Base-by-base conservation (phyloP, 305 asterid species). In the Lippia alba region DNA sequence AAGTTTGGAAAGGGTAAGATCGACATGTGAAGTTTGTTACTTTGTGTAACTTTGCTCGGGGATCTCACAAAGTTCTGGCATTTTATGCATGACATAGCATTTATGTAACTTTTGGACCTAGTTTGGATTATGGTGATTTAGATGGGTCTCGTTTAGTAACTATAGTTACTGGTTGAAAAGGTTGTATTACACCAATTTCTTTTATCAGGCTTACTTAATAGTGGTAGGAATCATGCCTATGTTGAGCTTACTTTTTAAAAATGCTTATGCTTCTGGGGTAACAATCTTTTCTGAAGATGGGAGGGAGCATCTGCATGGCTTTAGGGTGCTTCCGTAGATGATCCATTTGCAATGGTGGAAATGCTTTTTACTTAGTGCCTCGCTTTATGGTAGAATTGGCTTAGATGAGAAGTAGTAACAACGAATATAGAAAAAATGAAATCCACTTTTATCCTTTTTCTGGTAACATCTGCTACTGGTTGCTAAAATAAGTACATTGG, bases 1-100 rank as follows among this genome's bases (percentile, higher is more conserved):
- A 85, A 79, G 69, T 85, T 82, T 72, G 90, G 90, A 82, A 82
- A 85, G 82, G 90, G 90, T 82, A 70, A 53, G 61, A 53, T 16
- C 30, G 30, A 34, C 11, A 34, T 56, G 49, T 54, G 67, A 41
- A 64, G 65, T 39, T 44, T 56, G 53, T 34, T 51, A 39, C 74
- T 6, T 48, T 63, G 18, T 57, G 56, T 41, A 14, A 36, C 61
- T 69, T 24, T 24, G 30, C 30, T 24, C 45, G 12, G 50, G 4
- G 36, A 14, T 65, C 41, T 19, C 70, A 36, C 41, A 18, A 2
- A 20, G 18, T 56, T 69, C 10, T 72, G 45, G 4, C 9, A 39
- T 39, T 39, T 39, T 56, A 62, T 50, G 55, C 51, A 46, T 19
- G 1, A 33, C 8, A 5, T 18, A 36, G 45, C 71, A 40, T 65